A percentile compares a stretch with the other conserved stretches of the same genome.
Evolutionary conservation across 768 basidiomycete genomes (phyloP).

Genomic region (Porpolomopsis calyptriformis): DNA sequence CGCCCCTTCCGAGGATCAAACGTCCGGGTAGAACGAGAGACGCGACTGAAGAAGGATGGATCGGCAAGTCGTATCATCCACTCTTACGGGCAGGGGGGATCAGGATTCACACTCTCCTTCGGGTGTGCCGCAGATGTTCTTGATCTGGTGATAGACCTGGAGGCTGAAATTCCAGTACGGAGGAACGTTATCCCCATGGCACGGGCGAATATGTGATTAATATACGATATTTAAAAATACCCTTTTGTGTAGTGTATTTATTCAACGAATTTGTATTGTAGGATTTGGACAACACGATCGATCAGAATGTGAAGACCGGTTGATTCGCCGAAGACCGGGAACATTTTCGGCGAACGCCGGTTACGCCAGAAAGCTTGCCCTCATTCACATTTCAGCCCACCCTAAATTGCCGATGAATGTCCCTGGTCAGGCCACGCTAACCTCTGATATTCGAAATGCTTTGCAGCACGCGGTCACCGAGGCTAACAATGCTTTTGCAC

Average conservation of each 20-base stretch:
- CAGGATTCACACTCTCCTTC: slow-evolving; percentile 18
- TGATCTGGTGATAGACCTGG: slow-evolving; percentile 10
- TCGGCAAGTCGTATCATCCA: slow-evolving; percentile 18
- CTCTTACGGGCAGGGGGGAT: slow-evolving; percentile 20
- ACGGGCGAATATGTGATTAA: neutral
- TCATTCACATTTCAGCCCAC: slow-evolving; percentile 23
- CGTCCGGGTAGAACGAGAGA: slow-evolving; percentile 22
- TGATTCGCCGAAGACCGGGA: neutral
- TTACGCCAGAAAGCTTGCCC: slow-evolving; percentile 9
- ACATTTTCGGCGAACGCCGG: neutral
- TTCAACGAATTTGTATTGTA: neutral
- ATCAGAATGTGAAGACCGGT: too few species aligned
- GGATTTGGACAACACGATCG: neutral
- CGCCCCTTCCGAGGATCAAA: slow-evolving; percentile 19
- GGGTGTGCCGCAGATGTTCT: slow-evolving; percentile 17
- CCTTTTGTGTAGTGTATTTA: neutral
- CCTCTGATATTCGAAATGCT: slow-evolving; percentile 10
- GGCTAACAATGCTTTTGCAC: slow-evolving; percentile 7
- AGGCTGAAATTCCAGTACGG: slow-evolving; percentile 4
- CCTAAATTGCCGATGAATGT: slow-evolving; percentile 28
- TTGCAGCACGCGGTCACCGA: slow-evolving; percentile 9
- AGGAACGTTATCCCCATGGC: neutral
- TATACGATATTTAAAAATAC: neutral
- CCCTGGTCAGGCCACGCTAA: slow-evolving; percentile 4
- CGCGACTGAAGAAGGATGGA: slow-evolving; percentile 7